phyloP scores from a whole-genome alignment of 768 basidiomycete genomes.

The Erythrobasidium yunnanense region DNA sequence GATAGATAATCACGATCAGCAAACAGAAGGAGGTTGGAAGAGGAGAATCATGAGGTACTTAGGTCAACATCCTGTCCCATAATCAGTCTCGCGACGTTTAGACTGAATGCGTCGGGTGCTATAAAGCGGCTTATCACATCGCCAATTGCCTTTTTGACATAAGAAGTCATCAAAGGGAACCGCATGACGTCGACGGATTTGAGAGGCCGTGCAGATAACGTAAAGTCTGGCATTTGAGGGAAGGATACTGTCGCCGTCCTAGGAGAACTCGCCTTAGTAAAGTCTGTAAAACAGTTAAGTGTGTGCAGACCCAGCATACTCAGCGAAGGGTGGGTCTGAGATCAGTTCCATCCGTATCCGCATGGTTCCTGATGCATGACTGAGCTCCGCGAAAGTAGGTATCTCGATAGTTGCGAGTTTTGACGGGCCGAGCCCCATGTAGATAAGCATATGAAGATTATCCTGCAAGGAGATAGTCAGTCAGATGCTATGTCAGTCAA shows the following conservation, averaged over 20 bases:
- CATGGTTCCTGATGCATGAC: slow-evolving; percentile 3
- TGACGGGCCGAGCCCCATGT: not conserved
- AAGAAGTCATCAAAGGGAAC: slow-evolving; percentile 21
- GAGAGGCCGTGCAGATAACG: not conserved
- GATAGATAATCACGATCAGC: too few relatives aligned
- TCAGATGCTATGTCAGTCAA: too few relatives aligned
- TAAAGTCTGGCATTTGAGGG: not conserved
- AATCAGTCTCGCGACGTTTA: slow-evolving; percentile 25
- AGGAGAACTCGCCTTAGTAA: not conserved
- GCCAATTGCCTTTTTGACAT: slow-evolving; percentile 1
- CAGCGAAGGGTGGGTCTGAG: slow-evolving; percentile 31
- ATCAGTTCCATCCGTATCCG: slow-evolving; percentile 19
- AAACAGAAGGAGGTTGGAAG: too few relatives aligned
- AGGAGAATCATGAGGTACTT: not conserved
- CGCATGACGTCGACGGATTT: slow-evolving; percentile 20
- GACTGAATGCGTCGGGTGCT: slow-evolving; percentile 24
- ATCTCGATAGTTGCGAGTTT: slow-evolving; percentile 3
- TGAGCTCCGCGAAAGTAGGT: slow-evolving; percentile 9
- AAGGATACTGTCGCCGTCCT: not conserved
- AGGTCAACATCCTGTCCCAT: slow-evolving; percentile 30
- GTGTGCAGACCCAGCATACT: not conserved
- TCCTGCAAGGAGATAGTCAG: not conserved
- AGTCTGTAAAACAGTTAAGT: not conserved
- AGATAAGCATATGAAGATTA: slow-evolving; percentile 17
- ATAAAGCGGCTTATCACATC: slow-evolving; percentile 20